These are phyloP conservation scores for Talaromyces piceae DNA, from an alignment of 2,329 filamentous ascomycete species.

Conservation along the genomic window DNA sequence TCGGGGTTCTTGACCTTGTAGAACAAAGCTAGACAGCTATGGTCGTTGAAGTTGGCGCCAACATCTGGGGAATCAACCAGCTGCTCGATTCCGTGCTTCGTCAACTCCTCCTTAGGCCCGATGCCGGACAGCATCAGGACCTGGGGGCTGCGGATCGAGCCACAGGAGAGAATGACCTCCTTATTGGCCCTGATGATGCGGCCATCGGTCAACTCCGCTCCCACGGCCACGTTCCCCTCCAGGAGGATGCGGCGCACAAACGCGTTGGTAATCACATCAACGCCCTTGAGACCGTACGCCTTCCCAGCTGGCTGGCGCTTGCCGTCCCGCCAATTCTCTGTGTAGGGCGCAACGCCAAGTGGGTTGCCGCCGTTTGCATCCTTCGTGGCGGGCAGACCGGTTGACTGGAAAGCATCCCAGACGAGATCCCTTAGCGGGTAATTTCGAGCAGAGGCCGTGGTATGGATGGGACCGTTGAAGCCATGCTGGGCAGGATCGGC, in stretches of 20 bases:
- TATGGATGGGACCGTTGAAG: constrained; percentile 1
- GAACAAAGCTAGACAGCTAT: constrained; percentile 17
- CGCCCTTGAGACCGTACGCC: background rate
- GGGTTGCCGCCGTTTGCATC: background rate
- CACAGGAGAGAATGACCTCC: constrained; percentile 5
- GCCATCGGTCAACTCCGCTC: background rate
- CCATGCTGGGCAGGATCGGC: background rate
- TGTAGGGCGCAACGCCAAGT: background rate
- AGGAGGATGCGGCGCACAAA: constrained; percentile 3
- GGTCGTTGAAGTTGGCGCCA: constrained; percentile 50
- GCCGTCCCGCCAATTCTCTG: background rate
- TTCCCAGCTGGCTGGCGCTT: background rate
- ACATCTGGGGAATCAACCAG: constrained; percentile 54
- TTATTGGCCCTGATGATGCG: background rate
- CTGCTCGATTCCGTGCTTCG: constrained; percentile 46
- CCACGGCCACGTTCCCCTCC: background rate
- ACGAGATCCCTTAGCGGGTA: constrained; percentile 1
- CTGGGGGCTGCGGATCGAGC: constrained; percentile 42
- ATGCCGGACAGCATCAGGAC: constrained; percentile 58
- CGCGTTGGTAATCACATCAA: background rate
- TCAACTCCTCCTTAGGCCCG: constrained; percentile 48
- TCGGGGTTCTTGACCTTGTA: constrained; percentile 1
- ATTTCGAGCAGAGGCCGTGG: background rate
- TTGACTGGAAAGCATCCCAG: background rate
- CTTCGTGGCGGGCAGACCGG: background rate